Base-by-base conservation (phyloP, 805 yeast genomes). In the Lipomyces oligophaga region DNA sequence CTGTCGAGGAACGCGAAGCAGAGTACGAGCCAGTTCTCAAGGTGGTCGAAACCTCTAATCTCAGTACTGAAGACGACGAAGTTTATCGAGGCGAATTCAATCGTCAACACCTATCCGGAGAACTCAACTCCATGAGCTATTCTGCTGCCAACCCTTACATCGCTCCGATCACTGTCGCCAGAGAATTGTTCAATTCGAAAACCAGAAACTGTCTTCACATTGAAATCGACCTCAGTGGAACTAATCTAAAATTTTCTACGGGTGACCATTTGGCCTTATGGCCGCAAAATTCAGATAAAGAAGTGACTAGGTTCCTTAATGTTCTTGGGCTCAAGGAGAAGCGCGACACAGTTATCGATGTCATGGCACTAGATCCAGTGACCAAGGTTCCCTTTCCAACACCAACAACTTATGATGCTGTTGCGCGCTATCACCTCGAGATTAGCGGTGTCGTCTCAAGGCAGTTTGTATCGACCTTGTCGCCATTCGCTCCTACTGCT, bases 221-320 rank as follows among this genome's bases (percentile, higher is more conserved):
- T 39, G 97, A 93, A 67, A 80, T 90, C 58, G 97, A 90, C 62
- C 68, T 88, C 30, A 74, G 87, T 0, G 77, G 70, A 24, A 75
- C 90, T 3, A 83, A 82, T 60, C 71, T 93, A 61, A 80, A 82
- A 59, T 90, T 90, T 67, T 73, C 90, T 38, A 90, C 98, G 3
- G 98, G 98, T 66, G 98, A 90, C 65, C 97, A 90, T 68, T 68
- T 93, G 53, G 97, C 96, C 13, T 72, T 93, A 47, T 86, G 96
- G 94, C 93, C 97, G 28, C 85, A 93, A 20, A 90, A 90, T 67
- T 72, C 95, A 1, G 73, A 81, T 61, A 86, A 81, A 63, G 79
- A 84, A 59, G 81, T 88, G 27, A 73, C 70, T n/a, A 71, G 73
- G 34, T 83, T 93, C 58, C 68, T 83, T 49, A 58, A 68, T 37